Percentiles rank a stretch among this genome's conserved stretches.
Evolutionary conservation across 495 filamentous ascomycete species (phyloP).

Genomic region (Neurospora tetraspora): DNA sequence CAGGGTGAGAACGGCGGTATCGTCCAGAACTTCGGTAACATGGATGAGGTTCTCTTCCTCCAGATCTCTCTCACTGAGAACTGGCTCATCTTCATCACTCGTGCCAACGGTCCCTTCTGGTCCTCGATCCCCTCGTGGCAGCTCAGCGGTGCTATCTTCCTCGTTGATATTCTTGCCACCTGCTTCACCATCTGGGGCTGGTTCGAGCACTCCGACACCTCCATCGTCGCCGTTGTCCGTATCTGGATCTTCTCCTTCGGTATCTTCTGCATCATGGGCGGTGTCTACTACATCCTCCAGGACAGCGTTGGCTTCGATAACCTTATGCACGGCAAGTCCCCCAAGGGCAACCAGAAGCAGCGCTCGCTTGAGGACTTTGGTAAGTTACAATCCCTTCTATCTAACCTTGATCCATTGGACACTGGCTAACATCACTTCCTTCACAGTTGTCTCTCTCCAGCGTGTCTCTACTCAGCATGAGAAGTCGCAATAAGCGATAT

Average conservation of each 20-base stretch:
- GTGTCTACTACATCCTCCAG: conserved; percentile 66
- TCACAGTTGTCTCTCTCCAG: conserved; percentile 65
- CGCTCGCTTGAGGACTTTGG: conserved; percentile 72
- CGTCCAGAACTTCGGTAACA: conserved; percentile 74
- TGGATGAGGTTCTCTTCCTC: conserved; percentile 77
- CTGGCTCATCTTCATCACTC: conserved; percentile 95
- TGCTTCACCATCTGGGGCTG: conserved; percentile 76
- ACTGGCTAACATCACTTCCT: conserved; percentile 20
- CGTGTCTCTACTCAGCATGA: conserved; percentile 78
- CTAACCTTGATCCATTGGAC: neutral
- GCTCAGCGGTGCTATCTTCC: conserved; percentile 60
- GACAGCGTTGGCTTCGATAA: conserved; percentile 72
- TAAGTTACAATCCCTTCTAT: conserved; percentile 27
- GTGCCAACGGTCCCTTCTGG: conserved; percentile 81
- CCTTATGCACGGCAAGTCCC: conserved; percentile 81
- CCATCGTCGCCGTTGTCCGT: conserved; percentile 69
- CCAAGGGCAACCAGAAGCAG: conserved; percentile 64
- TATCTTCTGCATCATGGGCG: conserved; percentile 50
- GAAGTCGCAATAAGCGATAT: conserved; percentile 50
- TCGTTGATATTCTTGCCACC: conserved; percentile 75
- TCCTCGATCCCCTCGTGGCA: conserved; percentile 76
- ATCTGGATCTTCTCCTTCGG: conserved; percentile 87
- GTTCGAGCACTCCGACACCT: conserved; percentile 55
- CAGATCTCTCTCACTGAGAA: conserved; percentile 88
- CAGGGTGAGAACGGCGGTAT: conserved; percentile 62